Evolutionary conservation across 768 basidiomycete species (phyloP), one percentile per base, ranked within the genome.

Genomic region (Collybia sordida): DNA sequence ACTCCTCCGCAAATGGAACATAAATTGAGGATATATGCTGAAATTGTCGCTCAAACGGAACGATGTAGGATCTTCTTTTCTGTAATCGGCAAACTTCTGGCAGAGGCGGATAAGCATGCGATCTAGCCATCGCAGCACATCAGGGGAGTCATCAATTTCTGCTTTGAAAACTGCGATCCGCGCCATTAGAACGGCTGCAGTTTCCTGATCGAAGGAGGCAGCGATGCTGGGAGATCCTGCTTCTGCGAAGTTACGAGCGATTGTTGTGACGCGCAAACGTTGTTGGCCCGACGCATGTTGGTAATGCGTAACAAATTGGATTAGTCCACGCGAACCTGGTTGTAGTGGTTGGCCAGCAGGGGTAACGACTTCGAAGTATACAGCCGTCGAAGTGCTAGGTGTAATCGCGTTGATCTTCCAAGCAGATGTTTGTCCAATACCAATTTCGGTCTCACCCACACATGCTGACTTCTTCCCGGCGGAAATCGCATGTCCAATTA

Each of bases 91-190:
- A 62, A 98, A 98, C 75, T 98, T 99, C 75, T 98, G 97, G 72
- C 97, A 99, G 22, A 98, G 72, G 8, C 97, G 85, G 64, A 98
- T 98, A 50, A 99, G 80, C 97, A 99, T 99, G 50, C 97, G 80
- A 73, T 99, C 97, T 52, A 99, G 72, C 97, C 97, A 98, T 53
- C 97, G 73, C 45, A 99, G 73, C 25, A 98, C 96, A 64, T 99
- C 97, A 0, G 97, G 94, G 3, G 87, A 88, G 66, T 98, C 96
- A 62, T 99, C 97, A 55, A 98, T 93, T 71, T 98, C 97, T 21
- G 97, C 96, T 70, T 98, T 98, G 82, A 98, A 98, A 6, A 98
- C 93, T 0, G 97, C 95, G 66, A 99, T 98, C 55, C 97, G 83
- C 9, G 97, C 92, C 96, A 99, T 98, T 59, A 99, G 73, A 6